Conservation (phyloP, 2,329 filamentous ascomycete genomes). For the Pseudogymnoascus sp. region DNA sequence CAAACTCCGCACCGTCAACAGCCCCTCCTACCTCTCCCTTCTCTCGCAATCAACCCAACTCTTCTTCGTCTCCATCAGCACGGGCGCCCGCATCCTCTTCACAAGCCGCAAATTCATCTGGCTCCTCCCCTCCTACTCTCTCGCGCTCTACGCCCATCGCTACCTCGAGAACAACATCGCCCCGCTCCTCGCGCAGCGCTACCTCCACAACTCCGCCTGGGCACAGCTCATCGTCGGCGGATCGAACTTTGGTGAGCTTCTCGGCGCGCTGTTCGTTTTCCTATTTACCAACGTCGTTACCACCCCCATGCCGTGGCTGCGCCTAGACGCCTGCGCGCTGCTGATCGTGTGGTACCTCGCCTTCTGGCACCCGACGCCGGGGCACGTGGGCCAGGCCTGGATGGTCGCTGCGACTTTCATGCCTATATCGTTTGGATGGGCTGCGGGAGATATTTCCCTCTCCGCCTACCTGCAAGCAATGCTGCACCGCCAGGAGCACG, state of each 20-base stretch:
- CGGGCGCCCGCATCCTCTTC: constrained; percentile 39
- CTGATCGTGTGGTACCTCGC: constrained; percentile 42
- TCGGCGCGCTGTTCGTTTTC: constrained; percentile 41
- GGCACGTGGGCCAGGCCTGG: constrained; percentile 32
- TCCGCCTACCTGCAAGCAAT: constrained; percentile 44
- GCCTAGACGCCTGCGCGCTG: constrained; percentile 38
- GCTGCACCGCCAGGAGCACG: constrained; percentile 34
- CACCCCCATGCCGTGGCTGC: constrained; percentile 44
- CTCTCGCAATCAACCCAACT: constrained; percentile 34
- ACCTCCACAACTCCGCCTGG: constrained; percentile 41
- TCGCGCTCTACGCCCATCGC: constrained; percentile 42
- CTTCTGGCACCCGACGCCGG: constrained; percentile 31
- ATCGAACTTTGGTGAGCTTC: constrained; percentile 41
- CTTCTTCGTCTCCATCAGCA: constrained; percentile 39
- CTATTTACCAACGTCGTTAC: constrained; percentile 40
- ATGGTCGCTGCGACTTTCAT: constrained; percentile 38
- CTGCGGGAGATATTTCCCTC: constrained; percentile 42
- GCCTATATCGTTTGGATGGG: constrained; percentile 42
- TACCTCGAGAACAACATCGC: constrained; percentile 43
- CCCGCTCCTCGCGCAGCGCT: constrained; percentile 38
- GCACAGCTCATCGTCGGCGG: constrained; percentile 43
- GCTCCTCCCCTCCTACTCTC: constrained; percentile 41
- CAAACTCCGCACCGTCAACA: constrained; percentile 15
- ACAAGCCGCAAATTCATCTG: constrained; percentile 40
- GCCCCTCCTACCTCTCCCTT: constrained; percentile 31